Percentiles rank a stretch among this genome's conserved stretches.
phyloP scores from a whole-genome alignment of 106 monocot species.

The Iris macrosiphon region DNA sequence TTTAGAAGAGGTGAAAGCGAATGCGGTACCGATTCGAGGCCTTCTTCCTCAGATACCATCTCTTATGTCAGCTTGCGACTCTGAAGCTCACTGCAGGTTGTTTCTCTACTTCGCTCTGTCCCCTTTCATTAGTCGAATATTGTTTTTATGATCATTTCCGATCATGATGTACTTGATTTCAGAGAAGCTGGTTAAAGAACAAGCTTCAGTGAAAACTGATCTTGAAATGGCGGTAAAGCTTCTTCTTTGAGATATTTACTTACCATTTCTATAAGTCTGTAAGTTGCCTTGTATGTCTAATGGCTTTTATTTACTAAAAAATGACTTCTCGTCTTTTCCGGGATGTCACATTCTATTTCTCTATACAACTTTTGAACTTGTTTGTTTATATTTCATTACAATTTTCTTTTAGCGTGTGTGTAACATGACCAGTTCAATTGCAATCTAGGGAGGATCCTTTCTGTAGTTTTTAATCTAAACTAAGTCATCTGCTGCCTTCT shows the following conservation, averaged over 20 bases:
- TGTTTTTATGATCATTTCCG: conserved; percentile 10
- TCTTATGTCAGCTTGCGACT: conserved; percentile 70
- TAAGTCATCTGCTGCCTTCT: too few relatives aligned
- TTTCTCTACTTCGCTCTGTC: background rate
- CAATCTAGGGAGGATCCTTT: too few relatives aligned
- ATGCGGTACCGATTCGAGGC: conserved; percentile 17
- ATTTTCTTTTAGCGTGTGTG: too few relatives aligned
- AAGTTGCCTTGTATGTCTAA: too few relatives aligned
- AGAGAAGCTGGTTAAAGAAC: conserved; percentile 97
- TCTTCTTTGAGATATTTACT: background rate
- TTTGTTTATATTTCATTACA: too few relatives aligned
- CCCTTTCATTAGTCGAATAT: background rate
- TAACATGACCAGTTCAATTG: too few relatives aligned
- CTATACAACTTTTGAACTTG: too few relatives aligned
- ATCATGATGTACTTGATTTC: conserved; percentile 28
- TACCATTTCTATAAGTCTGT: background rate
- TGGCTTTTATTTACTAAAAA: too few relatives aligned
- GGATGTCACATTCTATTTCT: too few relatives aligned
- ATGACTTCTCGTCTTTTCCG: too few relatives aligned
- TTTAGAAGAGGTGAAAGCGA: conserved; percentile 15
- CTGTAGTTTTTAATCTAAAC: too few relatives aligned
- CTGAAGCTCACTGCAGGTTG: conserved; percentile 88
- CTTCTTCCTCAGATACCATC: conserved; percentile 47
- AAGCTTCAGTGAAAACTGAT: conserved; percentile 90
- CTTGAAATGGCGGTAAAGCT: conserved; percentile 87